Percentiles rank a stretch among this genome's conserved stretches.
These are phyloP conservation scores for Aspergillus sclerotioniger DNA, from an alignment of 495 filamentous ascomycete species.

Conservation along the genomic window DNA sequence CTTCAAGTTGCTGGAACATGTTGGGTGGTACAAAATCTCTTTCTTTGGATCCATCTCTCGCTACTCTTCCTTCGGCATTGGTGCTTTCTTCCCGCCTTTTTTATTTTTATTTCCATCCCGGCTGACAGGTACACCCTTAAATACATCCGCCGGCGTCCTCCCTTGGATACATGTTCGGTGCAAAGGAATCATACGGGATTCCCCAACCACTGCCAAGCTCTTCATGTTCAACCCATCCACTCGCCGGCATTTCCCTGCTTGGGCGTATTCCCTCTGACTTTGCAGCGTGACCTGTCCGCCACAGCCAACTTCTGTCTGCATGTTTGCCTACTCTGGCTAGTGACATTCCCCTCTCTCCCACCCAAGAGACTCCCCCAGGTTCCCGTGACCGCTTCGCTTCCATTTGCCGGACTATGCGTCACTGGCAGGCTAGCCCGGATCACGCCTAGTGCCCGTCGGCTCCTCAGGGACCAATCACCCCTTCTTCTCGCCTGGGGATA, in stretches of 20 bases:
- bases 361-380: background rate
- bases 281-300: background rate
- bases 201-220: background rate
- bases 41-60: background rate
- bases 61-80: too few species aligned
- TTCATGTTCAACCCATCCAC: background rate
- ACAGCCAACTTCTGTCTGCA: background rate
- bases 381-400: too few species aligned
- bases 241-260: background rate
- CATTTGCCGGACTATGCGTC: background rate
- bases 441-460: conserved; percentile 7
- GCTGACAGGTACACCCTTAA: too few species aligned
- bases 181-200: too few species aligned
- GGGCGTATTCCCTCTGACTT: background rate
- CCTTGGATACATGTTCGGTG: too few species aligned
- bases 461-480: conserved; percentile 10
- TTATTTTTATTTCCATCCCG: too few species aligned
- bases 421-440: conserved; percentile 5
- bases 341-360: background rate
- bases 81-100: too few species aligned
- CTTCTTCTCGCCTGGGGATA: background rate
- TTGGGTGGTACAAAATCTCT: background rate
- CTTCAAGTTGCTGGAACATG: background rate
- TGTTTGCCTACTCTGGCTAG: background rate
- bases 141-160: too few species aligned